Evolutionary conservation across 768 basidiomycete species (phyloP).

Genomic region (Boletales sp.): DNA sequence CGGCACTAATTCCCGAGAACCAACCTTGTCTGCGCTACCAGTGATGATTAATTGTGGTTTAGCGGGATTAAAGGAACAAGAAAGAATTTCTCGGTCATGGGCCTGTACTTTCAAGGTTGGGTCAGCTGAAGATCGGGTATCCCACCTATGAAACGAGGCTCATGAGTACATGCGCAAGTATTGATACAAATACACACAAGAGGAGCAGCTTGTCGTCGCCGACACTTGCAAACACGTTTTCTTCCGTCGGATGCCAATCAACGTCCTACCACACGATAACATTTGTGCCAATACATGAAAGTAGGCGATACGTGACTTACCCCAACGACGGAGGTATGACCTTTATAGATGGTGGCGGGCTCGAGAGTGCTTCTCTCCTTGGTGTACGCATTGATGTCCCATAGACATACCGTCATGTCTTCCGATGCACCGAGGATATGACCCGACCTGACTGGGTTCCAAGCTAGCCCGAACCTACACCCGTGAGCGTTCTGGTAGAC

Average conservation of each 20-base stretch:
- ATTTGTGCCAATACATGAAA: background rate
- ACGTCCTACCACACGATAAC: conserved; percentile 63
- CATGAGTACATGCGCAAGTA: background rate
- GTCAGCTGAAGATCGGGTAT: conserved; percentile 71
- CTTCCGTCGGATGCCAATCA: conserved; percentile 86
- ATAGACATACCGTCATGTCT: conserved; percentile 94
- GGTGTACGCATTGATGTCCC: conserved; percentile 91
- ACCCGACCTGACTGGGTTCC: conserved; percentile 83
- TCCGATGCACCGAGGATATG: conserved; percentile 90
- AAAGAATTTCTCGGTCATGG: conserved; percentile 87
- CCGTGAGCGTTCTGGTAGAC: conserved; percentile 3
- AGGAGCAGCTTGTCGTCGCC: conserved; percentile 94
- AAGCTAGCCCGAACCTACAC: conserved; percentile 86
- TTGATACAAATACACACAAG: conserved; percentile 55
- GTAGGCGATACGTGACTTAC: conserved; percentile 42
- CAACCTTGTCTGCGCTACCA: conserved; percentile 90
- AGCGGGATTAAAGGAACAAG: conserved; percentile 87
- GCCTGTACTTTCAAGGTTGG: conserved; percentile 74
- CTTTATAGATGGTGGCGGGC: conserved; percentile 78
- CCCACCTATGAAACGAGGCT: conserved; percentile 66
- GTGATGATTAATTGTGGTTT: conserved; percentile 79
- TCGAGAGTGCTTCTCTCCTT: conserved; percentile 79
- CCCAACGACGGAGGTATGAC: conserved; percentile 89
- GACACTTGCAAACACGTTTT: conserved; percentile 88
- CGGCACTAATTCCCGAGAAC: background rate